Percentiles rank a stretch among this genome's conserved stretches.
Conservation (phyloP, 805 yeast species). For the Ogataea nakhonphanomensis region DNA sequence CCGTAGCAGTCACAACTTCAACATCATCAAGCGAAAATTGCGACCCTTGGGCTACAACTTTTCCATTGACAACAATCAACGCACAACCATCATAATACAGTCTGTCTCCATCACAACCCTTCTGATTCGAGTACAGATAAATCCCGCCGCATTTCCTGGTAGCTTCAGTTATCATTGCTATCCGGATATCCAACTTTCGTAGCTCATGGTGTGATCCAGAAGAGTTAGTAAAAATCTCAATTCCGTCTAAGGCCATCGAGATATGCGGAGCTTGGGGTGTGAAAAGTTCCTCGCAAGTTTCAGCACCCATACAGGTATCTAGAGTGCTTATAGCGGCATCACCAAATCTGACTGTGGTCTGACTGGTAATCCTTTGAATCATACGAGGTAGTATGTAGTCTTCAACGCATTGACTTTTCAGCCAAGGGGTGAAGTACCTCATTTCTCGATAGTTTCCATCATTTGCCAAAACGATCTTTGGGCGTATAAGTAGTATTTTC, state of each 20-base stretch:
- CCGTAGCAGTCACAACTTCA: slow-evolving; percentile 93
- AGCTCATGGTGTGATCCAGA: slow-evolving; percentile 98
- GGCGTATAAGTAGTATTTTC: slow-evolving; percentile 78
- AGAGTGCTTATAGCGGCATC: slow-evolving; percentile 82
- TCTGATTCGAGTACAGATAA: slow-evolving; percentile 89
- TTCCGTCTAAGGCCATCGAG: slow-evolving; percentile 88
- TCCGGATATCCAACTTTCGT: slow-evolving; percentile 80
- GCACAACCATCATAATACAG: slow-evolving; percentile 97
- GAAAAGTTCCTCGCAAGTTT: slow-evolving; percentile 96
- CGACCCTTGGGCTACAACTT: slow-evolving; percentile 86
- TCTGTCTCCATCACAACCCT: slow-evolving; percentile 98
- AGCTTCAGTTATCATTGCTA: slow-evolving; percentile 84
- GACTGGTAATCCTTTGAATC: slow-evolving; percentile 65
- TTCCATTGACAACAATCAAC: slow-evolving; percentile 86
- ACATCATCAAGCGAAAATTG: slow-evolving; percentile 90
- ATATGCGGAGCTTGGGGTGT: slow-evolving; percentile 97
- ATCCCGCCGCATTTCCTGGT: slow-evolving; percentile 96
- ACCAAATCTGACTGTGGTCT: slow-evolving; percentile 72
- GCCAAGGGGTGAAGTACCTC: slow-evolving; percentile 97
- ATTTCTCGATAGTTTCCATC: slow-evolving; percentile 98
- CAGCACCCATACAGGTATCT: slow-evolving; percentile 93
- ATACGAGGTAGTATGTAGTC: slow-evolving; percentile 65
- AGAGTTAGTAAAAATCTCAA: slow-evolving; percentile 94
- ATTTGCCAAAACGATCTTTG: slow-evolving; percentile 89
- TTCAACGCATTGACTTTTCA: slow-evolving; percentile 72